Evolutionary conservation across 108 stramenopile species (phyloP).

Genomic region (Pseudonitzschia pungens): DNA sequence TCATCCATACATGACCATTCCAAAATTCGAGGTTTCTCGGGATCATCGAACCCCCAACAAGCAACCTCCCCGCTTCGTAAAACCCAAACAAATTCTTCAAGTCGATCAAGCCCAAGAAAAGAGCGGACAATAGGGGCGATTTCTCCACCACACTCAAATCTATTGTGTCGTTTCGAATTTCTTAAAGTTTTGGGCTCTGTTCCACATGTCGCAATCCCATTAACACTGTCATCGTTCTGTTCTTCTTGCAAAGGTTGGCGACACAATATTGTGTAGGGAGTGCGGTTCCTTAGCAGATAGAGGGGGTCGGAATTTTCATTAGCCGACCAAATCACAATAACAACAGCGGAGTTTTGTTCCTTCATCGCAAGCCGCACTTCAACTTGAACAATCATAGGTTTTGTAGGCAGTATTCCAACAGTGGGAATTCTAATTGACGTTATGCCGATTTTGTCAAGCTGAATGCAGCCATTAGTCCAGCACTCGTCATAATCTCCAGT

Average conservation of each 20-base stretch:
- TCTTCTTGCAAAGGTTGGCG: constrained; percentile 60
- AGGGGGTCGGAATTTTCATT: constrained; percentile 71
- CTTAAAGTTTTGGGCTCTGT: background rate
- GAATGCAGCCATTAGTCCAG: constrained; percentile 69
- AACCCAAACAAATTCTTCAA: constrained; percentile 73
- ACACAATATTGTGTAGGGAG: constrained; percentile 60
- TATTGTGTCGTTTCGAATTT: constrained; percentile 14
- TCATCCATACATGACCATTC: constrained; percentile 63
- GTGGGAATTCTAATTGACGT: constrained; percentile 69
- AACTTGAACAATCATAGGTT: constrained; percentile 63
- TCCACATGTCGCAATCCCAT: constrained; percentile 6
- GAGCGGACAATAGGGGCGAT: constrained; percentile 44
- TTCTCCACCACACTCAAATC: constrained; percentile 47
- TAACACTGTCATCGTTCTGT: constrained; percentile 8
- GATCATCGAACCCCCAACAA: constrained; percentile 83
- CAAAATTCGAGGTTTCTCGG: constrained; percentile 71
- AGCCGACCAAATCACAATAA: constrained; percentile 69
- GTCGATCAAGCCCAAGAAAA: constrained; percentile 38
- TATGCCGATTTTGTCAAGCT: constrained; percentile 73
- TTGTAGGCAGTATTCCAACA: constrained; percentile 19
- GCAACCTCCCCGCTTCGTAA: constrained; percentile 51
- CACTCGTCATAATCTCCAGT: constrained; percentile 32
- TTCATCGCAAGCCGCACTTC: constrained; percentile 80
- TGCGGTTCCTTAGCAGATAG: constrained; percentile 62
- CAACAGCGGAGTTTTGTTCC: constrained; percentile 70